Base-by-base conservation (phyloP, 768 basidiomycete genomes). In the Lactarius psammicola region DNA sequence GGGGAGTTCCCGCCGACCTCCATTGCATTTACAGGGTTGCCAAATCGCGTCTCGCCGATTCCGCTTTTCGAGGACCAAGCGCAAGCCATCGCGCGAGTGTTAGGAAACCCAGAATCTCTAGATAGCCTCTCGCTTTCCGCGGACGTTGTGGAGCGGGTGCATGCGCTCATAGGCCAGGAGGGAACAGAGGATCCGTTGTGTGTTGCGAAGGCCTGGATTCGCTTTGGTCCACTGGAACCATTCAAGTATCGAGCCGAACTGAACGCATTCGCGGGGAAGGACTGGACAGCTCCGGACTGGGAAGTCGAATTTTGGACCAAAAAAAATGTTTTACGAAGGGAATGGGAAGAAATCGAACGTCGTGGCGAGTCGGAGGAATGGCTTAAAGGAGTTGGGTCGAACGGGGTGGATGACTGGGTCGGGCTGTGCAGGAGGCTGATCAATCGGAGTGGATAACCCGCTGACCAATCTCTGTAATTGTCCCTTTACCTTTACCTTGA, bases 41-140 rank as follows among this genome's bases (percentile, higher is more conserved):
- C 80, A 1, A 72, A 79, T 31, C 77, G 78, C 38, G 85, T 92
- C 28, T 81, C 81, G 0, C 94, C 94, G 3, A 83, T 95, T 65
- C 93, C 92, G 1, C 72, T 94, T 0, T 79, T 88, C 56, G 92
- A 97, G 75, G 85, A 84, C 0, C 95, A 96, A 75, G 87, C 88
- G 0, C 83, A 82, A 0, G 87, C 85, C 2, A 80, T 85, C 8
- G 73, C 87, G 26, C 79, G 79, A 28, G 84, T 81, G 0, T 88
- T 90, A 65, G 77, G 77, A 17, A 70, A 85, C 59, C 85, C 84
- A 1, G 72, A 73, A 30, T 74, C 79, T 26, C 75, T 91, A 8
- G 81, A 90, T 67, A 63, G 73, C 36, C 75, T 76, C 3, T 71
- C 75, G 36, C 88, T 88, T 71, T 77, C 79, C 0, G 75, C 76